phyloP scores from a whole-genome alignment of 23 red algal species.

The Gracilaria domingensis region DNA sequence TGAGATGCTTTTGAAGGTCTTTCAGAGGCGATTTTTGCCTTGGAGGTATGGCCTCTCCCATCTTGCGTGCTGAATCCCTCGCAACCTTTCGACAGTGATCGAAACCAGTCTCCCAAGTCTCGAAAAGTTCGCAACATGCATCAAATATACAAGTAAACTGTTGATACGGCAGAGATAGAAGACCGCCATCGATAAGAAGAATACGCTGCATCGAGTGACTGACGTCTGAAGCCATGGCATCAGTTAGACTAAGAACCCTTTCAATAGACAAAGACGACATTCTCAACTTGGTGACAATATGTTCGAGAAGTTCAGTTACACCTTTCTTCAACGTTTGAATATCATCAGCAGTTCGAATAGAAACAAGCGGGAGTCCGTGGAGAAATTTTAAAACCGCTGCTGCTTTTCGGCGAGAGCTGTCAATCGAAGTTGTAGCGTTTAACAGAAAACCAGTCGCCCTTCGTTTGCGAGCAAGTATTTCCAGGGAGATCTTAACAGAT shows the following conservation, averaged over 20 bases:
- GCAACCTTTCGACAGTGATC: conserved; percentile 69
- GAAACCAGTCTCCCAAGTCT: conserved; percentile 55
- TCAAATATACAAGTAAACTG: conserved; percentile 34
- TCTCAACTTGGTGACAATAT: conserved; percentile 60
- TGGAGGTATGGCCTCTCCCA: conserved; percentile 47
- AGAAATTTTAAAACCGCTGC: conserved; percentile 46
- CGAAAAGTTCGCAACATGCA: conserved; percentile 65
- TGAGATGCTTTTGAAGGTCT: conserved; percentile 51
- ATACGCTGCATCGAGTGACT: conserved; percentile 36
- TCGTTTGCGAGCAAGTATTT: conserved; percentile 61
- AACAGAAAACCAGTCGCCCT: conserved; percentile 59
- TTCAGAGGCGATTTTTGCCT: conserved; percentile 33
- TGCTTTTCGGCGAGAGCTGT: conserved; percentile 50
- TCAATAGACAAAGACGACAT: conserved; percentile 64
- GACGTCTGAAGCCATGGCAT: conserved; percentile 55
- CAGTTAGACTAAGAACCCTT: conserved; percentile 41
- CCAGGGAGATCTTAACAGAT: conserved; percentile 43
- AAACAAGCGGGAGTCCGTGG: conserved; percentile 58
- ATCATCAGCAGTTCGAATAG: conserved; percentile 61
- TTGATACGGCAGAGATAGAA: conserved; percentile 43
- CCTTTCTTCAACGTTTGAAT: conserved; percentile 36
- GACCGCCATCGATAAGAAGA: conserved; percentile 34
- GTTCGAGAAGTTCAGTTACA: conserved; percentile 42
- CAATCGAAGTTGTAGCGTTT: conserved; percentile 29
- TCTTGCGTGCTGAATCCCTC: conserved; percentile 36